Conservation (phyloP, 2,329 filamentous ascomycete genomes). For the Claviceps sp. region DNA sequence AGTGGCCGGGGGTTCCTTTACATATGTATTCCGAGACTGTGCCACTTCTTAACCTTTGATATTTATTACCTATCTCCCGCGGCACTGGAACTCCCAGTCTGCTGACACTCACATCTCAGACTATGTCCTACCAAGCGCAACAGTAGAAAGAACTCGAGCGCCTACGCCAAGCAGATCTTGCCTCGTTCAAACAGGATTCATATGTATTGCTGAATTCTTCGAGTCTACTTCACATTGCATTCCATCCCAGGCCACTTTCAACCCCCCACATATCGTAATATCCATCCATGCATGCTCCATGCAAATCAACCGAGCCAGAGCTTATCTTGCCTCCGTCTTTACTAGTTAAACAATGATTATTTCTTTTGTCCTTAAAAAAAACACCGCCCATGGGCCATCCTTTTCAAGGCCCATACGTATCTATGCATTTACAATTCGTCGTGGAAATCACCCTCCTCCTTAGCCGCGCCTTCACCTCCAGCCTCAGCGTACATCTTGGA, state of each 20-base stretch:
- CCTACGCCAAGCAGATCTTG: no score
- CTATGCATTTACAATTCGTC: constrained; percentile 60
- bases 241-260: constrained; percentile 6
- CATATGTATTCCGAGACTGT: no score
- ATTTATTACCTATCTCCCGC: no score
- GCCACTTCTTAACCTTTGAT: no score
- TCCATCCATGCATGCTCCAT: constrained; percentile 8
- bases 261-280: constrained; percentile 8
- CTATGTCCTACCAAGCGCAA: no score
- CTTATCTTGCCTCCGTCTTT: background rate
- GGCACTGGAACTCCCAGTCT: no score
- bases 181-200: background rate
- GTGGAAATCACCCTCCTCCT: constrained; percentile 61
- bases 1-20: no score
- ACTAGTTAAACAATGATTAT: background rate
- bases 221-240: constrained; percentile 19
- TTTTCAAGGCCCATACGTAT: constrained; percentile 7
- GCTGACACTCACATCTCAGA: no score
- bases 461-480: constrained; percentile 38
- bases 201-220: constrained; percentile 2
- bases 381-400: constrained; percentile 3
- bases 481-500: constrained; percentile 82
- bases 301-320: constrained; percentile 14
- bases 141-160: no score
- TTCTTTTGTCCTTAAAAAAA: background rate